Evolutionary conservation across 495 filamentous ascomycete species (phyloP), one percentile per base, ranked within the genome.

Genomic region (Sporormia fimetaria): DNA sequence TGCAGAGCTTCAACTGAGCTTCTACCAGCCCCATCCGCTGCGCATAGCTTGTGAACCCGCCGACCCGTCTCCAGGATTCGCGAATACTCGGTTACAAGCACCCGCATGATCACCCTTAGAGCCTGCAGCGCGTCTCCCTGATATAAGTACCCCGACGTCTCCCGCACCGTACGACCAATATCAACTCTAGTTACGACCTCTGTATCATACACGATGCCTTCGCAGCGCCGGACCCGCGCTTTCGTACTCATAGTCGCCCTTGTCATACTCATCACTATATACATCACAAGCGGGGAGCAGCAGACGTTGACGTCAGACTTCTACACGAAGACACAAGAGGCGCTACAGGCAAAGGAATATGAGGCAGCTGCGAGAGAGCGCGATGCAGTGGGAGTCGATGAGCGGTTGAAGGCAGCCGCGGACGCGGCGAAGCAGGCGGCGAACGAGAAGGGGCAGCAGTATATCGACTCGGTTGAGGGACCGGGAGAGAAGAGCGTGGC

Each of bases 141-240:
- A n/a, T 7, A 27, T 7, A 7, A 27, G 7, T 27, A 27, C 7
- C 25, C 7, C 12, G 12, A 27, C 25, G 12, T 27, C 25, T 27
- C 12, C 25, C 7, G 25, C 7, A 27, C 7, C 25, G 12, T 12
- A 27, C 25, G 25, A 27, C 25, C 25, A 27, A 27, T 12, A 7
- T 27, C 25, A 7, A 27, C 7, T 27, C 12, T 27, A n/a, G 3
- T 15, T 9, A 15, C 16, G 5, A 4, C 3, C n/a, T 9, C 14
- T 18, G 11, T 23, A 38, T 17, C 20, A n/a, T 6, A 21, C 35
- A 67, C 32, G 24, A 87, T 88, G 83, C 73, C 76, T 51, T 81
- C 82, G 2, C 68, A 70, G 48, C 74, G 82, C 44, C 76, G 82
- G 40, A 44, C 82, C 33, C 71, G 72, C 32, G 58, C 74, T 27